phyloP scores from a whole-genome alignment of 768 basidiomycete species.

The Mrakia hoshinonis region DNA sequence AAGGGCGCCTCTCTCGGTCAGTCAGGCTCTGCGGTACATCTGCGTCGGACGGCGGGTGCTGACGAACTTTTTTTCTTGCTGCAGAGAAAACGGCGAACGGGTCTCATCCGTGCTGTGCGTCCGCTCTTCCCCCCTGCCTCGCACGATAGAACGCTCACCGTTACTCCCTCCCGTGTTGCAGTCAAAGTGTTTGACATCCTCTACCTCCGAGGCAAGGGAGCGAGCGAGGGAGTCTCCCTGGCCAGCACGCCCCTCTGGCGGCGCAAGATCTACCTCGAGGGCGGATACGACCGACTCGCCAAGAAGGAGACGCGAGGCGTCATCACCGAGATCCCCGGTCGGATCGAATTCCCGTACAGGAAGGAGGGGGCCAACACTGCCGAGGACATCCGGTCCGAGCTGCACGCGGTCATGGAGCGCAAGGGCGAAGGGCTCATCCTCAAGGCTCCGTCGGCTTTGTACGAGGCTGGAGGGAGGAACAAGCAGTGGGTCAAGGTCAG shows the following conservation, averaged over 20 bases:
- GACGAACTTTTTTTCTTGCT: background rate
- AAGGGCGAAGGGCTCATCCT: conserved; percentile 90
- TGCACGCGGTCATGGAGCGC: conserved; percentile 73
- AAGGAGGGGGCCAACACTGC: conserved; percentile 60
- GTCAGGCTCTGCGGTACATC: conserved; percentile 24
- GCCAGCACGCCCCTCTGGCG: conserved; percentile 54
- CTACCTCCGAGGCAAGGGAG: conserved; percentile 50
- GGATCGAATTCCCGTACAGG: conserved; percentile 68
- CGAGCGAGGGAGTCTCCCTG: conserved; percentile 52
- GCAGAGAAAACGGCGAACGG: conserved; percentile 54
- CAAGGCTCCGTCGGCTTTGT: conserved; percentile 72
- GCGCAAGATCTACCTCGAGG: conserved; percentile 67
- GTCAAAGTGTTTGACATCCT: conserved; percentile 96
- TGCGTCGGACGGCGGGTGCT: background rate
- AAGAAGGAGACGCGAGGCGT: conserved; percentile 39
- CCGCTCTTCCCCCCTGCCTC: background rate
- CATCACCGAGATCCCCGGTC: conserved; percentile 61
- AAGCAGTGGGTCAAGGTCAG: conserved; percentile 88
- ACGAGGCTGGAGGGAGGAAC: conserved; percentile 76
- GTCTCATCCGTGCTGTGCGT: conserved; percentile 84
- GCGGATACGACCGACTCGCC: conserved; percentile 30
- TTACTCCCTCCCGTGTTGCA: conserved; percentile 38
- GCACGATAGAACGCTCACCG: background rate
- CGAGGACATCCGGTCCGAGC: conserved; percentile 66
- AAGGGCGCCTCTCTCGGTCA: conserved; percentile 84